Evolutionary conservation across 2,329 filamentous ascomycete genomes (phyloP), one percentile per base, ranked within the genome.

Genomic region (Penicillium sclerotigenum): DNA sequence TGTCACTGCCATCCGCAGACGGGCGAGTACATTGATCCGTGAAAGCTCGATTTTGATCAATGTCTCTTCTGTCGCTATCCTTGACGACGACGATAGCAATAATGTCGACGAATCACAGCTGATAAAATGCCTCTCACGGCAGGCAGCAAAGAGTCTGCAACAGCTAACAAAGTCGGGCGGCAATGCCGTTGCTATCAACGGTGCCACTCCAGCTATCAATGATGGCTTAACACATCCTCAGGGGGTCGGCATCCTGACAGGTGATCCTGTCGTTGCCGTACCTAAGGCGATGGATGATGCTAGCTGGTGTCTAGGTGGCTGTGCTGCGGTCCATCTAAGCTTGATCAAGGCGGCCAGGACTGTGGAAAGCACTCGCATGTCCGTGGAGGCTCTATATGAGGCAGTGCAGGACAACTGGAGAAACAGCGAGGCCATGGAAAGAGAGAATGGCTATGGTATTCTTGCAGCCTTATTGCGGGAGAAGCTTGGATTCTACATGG

Each of bases 341-440:
- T 77, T 97, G 34, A 80, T 99, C 7, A 91, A 97, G 69, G 81
- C 87, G 33, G 87, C 94, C 1, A 80, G 81, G 3, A 87, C 85
- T 0, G 80, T 84, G 8, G 85, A 91, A 47, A 86, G 87, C 42
- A 85, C 92, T 28, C 77, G 92, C 10, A 83, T 89, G 52, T 87
- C 92, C 1, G 86, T 95, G 2, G 86, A 95, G 66, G 88, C 95
- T 66, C 80, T 96, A 26, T 91, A 97, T 59, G 85, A 89, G 61
- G 90, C 90, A 58, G 89, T 97, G 47, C 88, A 89, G 62, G 88
- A 89, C 61, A 97, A 89, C 70, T 99, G 95, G 94, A 85, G 94
- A 61, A 97, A 97, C 63, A 97, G 94, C 64, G 95, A 99, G 71
- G 92, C 94, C 26, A 97, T 99, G 89, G 94, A 99, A 73, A 87